Evolutionary conservation across 257 asterid genomes (phyloP), one percentile per base, ranked within the genome.

Genomic region (Leonotis leonurus): DNA sequence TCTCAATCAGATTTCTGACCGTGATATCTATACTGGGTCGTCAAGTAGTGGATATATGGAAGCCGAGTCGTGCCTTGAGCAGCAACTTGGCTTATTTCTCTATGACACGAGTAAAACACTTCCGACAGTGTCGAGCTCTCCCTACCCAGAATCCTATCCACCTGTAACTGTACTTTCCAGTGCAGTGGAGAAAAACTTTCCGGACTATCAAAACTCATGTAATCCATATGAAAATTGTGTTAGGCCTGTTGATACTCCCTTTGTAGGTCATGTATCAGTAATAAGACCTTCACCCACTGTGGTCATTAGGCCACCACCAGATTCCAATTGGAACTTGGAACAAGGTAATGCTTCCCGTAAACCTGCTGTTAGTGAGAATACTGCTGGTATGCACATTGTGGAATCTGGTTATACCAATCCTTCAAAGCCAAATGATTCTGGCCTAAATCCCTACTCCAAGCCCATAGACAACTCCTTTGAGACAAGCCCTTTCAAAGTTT

Each of bases 231-330:
- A 62, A 61, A 80, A 78, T 33, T 69, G 65, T 56, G 48, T 54
- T 67, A 62, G 56, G 49, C 64, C 77, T 13, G 64, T 37, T 29
- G 85, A 68, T 70, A 57, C 78, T 12, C 62, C 78, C 60, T 67
- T 56, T 60, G 46, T 67, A 41, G 80, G 76, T 68, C 79, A 80
- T 33, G 39, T 62, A n/a, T 72, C 91, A 45, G 66, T 62, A 16
- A 50, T 41, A 24, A 87, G 84, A 70, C 57, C 90, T 64, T 76
- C 91, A 24, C 81, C 94, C 63, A 53, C 85, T 17, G 83, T 83
- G 75, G 87, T 87, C 74, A 80, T 85, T 73, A 77, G 88, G 66
- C 94, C 96, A 6, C 96, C 94, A 55, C 76, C 86, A 61, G 67
- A 70, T 46, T 67, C 60, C 24, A 63, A 62, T 27, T 62, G 55